Evolutionary conservation across 78 protist species (phyloP).

Genomic region (Protostelium mycophagum): DNA sequence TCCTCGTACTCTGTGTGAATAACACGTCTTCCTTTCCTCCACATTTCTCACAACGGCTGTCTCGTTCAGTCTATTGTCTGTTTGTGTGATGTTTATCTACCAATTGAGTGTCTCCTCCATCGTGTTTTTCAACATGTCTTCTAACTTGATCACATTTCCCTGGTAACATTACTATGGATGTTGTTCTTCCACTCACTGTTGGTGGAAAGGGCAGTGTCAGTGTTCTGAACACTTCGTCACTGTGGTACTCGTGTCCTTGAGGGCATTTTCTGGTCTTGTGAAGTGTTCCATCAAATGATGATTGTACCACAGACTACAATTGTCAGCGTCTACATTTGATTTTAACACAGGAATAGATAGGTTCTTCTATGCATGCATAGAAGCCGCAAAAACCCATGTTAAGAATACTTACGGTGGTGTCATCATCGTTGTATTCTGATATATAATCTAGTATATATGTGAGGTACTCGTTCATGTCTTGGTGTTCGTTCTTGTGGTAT

Average conservation of each 20-base stretch:
- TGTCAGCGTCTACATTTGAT: neutral
- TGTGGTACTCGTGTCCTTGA: neutral
- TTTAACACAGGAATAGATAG: neutral
- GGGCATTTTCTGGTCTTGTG: neutral
- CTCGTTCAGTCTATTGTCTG: neutral
- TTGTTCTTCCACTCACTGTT: neutral
- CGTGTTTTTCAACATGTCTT: neutral
- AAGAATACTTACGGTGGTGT: neutral
- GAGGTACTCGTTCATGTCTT: neutral
- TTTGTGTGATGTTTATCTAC: neutral
- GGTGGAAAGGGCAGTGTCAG: neutral
- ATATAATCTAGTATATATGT: neutral
- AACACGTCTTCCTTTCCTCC: neutral
- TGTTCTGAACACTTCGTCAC: neutral
- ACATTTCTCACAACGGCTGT: neutral
- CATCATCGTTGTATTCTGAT: neutral
- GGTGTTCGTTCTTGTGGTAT: neutral
- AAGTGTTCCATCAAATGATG: no score
- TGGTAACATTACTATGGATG: no score
- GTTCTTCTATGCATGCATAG: no score
- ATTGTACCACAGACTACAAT: neutral
- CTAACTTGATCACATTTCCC: neutral
- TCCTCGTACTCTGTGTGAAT: neutral
- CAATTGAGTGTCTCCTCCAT: neutral
- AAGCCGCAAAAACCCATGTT: no score